phyloP scores from a whole-genome alignment of 75 land plant genomes.

The Picea sitchensis region DNA sequence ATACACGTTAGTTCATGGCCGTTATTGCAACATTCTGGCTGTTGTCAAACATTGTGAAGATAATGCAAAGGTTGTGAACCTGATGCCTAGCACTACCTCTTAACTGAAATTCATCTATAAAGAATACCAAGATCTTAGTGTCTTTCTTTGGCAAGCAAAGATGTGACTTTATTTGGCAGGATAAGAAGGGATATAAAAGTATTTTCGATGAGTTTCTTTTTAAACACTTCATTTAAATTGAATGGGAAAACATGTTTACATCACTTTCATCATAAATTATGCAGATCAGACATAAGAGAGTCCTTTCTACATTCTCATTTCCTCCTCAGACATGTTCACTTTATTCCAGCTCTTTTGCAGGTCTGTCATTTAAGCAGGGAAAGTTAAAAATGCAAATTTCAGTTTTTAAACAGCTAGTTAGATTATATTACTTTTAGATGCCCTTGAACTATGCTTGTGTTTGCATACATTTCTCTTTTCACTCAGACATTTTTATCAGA shows the following conservation, averaged over 20 bases:
- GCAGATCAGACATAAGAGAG: neutral
- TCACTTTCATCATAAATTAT: neutral
- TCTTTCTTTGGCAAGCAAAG: conserved; percentile 6
- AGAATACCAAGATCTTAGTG: neutral
- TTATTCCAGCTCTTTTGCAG: neutral
- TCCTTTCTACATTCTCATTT: neutral
- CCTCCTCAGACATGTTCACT: neutral
- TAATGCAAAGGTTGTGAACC: conserved; percentile 58
- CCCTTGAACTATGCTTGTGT: too few relatives aligned
- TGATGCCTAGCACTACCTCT: neutral
- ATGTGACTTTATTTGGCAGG: neutral
- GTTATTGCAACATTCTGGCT: conserved; percentile 52
- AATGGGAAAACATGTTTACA: neutral
- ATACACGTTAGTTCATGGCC: conserved; percentile 84
- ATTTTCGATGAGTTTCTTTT: neutral
- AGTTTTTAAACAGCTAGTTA: neutral
- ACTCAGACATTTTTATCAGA: neutral
- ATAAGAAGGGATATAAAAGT: neutral
- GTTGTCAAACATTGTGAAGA: conserved; percentile 95
- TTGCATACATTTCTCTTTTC: neutral
- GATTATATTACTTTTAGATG: too few relatives aligned
- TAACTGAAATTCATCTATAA: conserved; percentile 1
- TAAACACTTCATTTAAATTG: neutral
- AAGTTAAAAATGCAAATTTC: neutral
- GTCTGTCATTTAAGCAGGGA: neutral